Percentiles rank a stretch among this genome's conserved stretches.
phyloP scores from a whole-genome alignment of 2,329 filamentous ascomycete species.

The Leptographium lundbergii region DNA sequence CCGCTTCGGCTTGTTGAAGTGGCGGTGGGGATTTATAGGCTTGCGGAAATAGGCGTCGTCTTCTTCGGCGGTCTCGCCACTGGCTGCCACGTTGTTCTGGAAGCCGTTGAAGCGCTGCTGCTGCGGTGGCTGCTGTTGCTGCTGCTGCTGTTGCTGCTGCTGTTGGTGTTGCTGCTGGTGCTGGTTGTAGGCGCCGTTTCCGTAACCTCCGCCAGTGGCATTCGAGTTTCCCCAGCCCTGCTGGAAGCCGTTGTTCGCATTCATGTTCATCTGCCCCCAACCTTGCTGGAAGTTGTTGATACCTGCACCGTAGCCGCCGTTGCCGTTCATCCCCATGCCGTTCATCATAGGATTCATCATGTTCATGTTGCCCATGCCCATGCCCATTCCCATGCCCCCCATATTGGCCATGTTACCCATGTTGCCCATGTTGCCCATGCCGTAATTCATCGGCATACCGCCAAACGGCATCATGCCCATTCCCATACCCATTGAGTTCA shows the following conservation, averaged over 20 bases:
- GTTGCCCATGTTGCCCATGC: constrained; percentile 11
- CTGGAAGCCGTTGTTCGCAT: constrained; percentile 14
- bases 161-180: not conserved
- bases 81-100: constrained; percentile 3
- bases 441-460: constrained; percentile 20
- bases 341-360: constrained; percentile 5
- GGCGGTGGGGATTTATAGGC: constrained; percentile 86
- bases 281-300: not conserved
- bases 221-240: constrained; percentile 1
- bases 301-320: not conserved
- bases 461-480: constrained; percentile 29
- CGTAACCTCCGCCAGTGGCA: not conserved
- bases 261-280: constrained; percentile 14
- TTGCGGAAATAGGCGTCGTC: constrained; percentile 92
- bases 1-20: constrained; percentile 68
- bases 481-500: constrained; percentile 17
- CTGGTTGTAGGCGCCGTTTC: not conserved
- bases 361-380: constrained; percentile 26
- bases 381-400: constrained; percentile 22
- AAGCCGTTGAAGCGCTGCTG: constrained; percentile 6
- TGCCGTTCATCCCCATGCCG: constrained; percentile 1
- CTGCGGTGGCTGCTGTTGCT: not conserved
- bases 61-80: constrained; percentile 43
- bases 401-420: constrained; percentile 22
- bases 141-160: not conserved